Evolutionary conservation across 495 filamentous ascomycete species (phyloP).

Genomic region (Penicillium paradoxum): DNA sequence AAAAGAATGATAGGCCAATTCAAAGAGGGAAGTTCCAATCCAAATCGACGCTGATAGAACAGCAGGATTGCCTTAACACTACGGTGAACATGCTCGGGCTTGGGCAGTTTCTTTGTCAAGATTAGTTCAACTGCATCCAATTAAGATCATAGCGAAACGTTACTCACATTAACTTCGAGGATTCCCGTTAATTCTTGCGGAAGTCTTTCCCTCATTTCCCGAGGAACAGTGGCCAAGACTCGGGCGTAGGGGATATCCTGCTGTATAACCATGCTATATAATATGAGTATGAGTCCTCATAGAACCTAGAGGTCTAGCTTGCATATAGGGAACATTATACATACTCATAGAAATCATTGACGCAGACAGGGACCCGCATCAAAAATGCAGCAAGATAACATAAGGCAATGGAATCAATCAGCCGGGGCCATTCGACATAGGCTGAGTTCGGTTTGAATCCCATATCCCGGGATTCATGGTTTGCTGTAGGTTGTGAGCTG

Average conservation of each 20-base stretch:
- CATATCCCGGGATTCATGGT: slow-evolving; percentile 24
- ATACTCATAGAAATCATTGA: slow-evolving; percentile 59
- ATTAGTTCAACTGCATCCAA: slow-evolving; percentile 3
- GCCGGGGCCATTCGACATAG: slow-evolving; percentile 45
- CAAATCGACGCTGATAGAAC: slow-evolving; percentile 62
- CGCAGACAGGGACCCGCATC: slow-evolving; percentile 57
- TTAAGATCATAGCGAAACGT: background rate
- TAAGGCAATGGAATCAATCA: slow-evolving; percentile 59
- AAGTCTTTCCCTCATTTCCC: slow-evolving; percentile 59
- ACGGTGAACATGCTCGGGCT: slow-evolving; percentile 57
- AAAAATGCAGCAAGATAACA: slow-evolving; percentile 64
- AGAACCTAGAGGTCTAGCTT: background rate
- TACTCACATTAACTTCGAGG: slow-evolving; percentile 52
- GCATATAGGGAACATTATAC: background rate
- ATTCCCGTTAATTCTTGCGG: slow-evolving; percentile 53
- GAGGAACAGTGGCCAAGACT: slow-evolving; percentile 49
- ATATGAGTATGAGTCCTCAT: slow-evolving; percentile 9
- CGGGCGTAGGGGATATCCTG: slow-evolving; percentile 46
- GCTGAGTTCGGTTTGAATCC: slow-evolving; percentile 19
- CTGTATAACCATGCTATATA: slow-evolving; percentile 30
- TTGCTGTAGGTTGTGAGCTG: slow-evolving; percentile 45
- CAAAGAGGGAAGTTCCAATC: slow-evolving; percentile 64
- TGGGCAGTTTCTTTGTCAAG: slow-evolving; percentile 29
- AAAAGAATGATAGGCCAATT: slow-evolving; percentile 64
- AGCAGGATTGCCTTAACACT: slow-evolving; percentile 54